Conservation (phyloP, 2,329 filamentous ascomycete species). For the Mycogone perniciosa region DNA sequence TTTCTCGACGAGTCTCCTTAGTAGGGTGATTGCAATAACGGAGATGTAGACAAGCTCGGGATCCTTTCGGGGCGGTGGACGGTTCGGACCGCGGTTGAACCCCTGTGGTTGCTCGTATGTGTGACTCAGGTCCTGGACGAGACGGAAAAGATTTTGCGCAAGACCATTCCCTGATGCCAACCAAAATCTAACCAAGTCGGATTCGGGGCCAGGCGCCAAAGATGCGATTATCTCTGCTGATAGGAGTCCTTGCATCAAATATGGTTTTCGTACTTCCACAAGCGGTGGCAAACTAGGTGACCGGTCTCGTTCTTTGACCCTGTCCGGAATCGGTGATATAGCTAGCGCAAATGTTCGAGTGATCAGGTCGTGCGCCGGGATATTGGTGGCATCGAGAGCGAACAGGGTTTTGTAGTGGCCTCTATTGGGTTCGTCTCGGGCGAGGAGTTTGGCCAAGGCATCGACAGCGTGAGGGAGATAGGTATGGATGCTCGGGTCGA, state of each 20-base stretch:
- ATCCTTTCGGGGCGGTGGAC: constrained; percentile 37
- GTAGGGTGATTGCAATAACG: constrained; percentile 58
- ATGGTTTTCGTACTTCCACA: constrained; percentile 77
- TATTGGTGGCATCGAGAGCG: constrained; percentile 58
- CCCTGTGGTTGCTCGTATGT: constrained; percentile 49
- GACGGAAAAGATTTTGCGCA: constrained; percentile 67
- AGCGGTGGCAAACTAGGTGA: constrained; percentile 56
- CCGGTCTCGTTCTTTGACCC: constrained; percentile 44
- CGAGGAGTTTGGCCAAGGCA: constrained; percentile 82
- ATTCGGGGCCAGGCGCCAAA: constrained; percentile 65
- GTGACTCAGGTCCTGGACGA: constrained; percentile 66
- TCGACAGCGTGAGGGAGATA: constrained; percentile 90
- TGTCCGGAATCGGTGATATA: constrained; percentile 76
- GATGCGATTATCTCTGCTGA: constrained; percentile 82
- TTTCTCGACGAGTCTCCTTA: constrained; percentile 65
- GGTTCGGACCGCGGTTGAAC: constrained; percentile 24
- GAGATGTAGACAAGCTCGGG: constrained; percentile 56
- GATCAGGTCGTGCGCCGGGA: constrained; percentile 68
- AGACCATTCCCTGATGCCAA: constrained; percentile 79
- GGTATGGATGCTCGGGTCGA: constrained; percentile 73
- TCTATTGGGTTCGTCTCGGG: constrained; percentile 88
- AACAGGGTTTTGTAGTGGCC: constrained; percentile 80
- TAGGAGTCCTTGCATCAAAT: constrained; percentile 85
- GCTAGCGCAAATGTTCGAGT: constrained; percentile 83
- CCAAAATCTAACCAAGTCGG: constrained; percentile 69